Evolutionary conservation across 805 yeast genomes (phyloP).

Genomic region (Ogataea nakhonphanomensis): DNA sequence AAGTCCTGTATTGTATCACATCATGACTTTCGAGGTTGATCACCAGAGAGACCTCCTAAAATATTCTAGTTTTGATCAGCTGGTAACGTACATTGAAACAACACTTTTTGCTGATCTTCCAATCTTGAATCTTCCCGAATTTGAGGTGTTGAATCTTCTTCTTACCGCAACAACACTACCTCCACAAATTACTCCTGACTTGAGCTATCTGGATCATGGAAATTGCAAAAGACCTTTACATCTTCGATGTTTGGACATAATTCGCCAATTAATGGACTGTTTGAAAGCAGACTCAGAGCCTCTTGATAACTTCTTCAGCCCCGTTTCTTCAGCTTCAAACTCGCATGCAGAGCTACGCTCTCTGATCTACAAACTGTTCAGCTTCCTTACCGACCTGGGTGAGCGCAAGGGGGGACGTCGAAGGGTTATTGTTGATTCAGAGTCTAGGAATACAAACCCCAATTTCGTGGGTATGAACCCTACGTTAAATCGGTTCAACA

Average conservation of each 20-base stretch:
- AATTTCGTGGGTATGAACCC: neutral
- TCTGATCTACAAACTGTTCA: slow-evolving; percentile 13
- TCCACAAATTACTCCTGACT: slow-evolving; percentile 24
- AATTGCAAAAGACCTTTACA: slow-evolving; percentile 26
- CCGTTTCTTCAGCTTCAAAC: slow-evolving; percentile 14
- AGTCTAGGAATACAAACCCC: too few relatives aligned
- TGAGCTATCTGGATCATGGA: slow-evolving; percentile 25
- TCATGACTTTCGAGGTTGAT: slow-evolving; percentile 10
- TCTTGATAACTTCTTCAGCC: slow-evolving; percentile 29
- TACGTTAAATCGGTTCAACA: slow-evolving; percentile 7
- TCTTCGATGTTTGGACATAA: slow-evolving; percentile 33
- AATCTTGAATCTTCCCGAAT: slow-evolving; percentile 30
- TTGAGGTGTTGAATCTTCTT: slow-evolving; percentile 32
- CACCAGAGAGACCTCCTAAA: slow-evolving; percentile 15
- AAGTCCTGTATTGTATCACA: neutral
- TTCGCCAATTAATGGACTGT: slow-evolving; percentile 17
- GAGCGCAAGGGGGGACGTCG: too few relatives aligned
- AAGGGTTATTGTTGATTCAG: too few relatives aligned
- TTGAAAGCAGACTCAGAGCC: slow-evolving; percentile 2
- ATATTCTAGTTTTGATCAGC: slow-evolving; percentile 32
- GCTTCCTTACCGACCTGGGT: slow-evolving; percentile 4
- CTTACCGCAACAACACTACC: slow-evolving; percentile 38
- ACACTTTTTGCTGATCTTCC: slow-evolving; percentile 25
- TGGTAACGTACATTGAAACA: slow-evolving; percentile 36
- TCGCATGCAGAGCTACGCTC: slow-evolving; percentile 15